Percentiles rank a stretch among this genome's conserved stretches.
Evolutionary conservation across 345 rosid genomes (phyloP).

Genomic region (Syzygium oleosum): DNA sequence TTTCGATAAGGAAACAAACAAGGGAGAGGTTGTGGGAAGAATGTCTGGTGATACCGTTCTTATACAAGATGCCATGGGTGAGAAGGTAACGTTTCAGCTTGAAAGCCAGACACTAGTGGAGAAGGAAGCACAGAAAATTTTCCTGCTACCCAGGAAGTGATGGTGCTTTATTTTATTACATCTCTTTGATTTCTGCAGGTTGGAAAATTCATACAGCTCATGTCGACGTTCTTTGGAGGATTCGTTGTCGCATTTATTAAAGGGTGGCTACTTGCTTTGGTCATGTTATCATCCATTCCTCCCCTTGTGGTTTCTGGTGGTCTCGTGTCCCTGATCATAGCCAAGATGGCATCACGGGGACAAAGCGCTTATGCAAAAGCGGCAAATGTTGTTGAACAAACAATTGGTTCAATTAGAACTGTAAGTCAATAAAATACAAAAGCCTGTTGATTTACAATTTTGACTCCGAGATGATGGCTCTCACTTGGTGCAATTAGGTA

Average conservation of each 20-base stretch:
- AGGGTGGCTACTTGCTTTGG: conserved; percentile 89
- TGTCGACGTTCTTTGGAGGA: conserved; percentile 70
- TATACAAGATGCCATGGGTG: conserved; percentile 96
- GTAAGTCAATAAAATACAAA: conserved; percentile 7
- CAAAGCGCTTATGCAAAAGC: conserved; percentile 68
- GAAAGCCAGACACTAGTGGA: neutral
- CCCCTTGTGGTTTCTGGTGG: conserved; percentile 57
- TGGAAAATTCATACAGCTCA: conserved; percentile 71
- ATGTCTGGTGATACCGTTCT: conserved; percentile 96
- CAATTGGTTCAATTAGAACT: conserved; percentile 77
- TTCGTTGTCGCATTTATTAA: conserved; percentile 54
- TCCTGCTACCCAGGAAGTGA: neutral
- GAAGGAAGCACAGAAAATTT: neutral
- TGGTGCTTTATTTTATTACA: neutral
- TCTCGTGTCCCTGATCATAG: conserved; percentile 31
- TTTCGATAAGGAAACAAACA: conserved; percentile 75
- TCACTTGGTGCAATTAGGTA: conserved; percentile 40
- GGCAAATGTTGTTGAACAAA: conserved; percentile 62
- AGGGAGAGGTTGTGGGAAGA: conserved; percentile 85
- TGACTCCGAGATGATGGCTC: neutral
- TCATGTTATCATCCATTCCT: conserved; percentile 63
- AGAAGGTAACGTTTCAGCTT: conserved; percentile 38
- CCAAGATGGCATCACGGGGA: conserved; percentile 59
- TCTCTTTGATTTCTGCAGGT: conserved; percentile 30
- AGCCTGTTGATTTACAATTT: neutral